Percentiles rank a stretch among this genome's conserved stretches.
These are phyloP conservation scores for Bipolaris gigantea DNA, from an alignment of 2,329 filamentous ascomycete genomes.

Conservation along the genomic window DNA sequence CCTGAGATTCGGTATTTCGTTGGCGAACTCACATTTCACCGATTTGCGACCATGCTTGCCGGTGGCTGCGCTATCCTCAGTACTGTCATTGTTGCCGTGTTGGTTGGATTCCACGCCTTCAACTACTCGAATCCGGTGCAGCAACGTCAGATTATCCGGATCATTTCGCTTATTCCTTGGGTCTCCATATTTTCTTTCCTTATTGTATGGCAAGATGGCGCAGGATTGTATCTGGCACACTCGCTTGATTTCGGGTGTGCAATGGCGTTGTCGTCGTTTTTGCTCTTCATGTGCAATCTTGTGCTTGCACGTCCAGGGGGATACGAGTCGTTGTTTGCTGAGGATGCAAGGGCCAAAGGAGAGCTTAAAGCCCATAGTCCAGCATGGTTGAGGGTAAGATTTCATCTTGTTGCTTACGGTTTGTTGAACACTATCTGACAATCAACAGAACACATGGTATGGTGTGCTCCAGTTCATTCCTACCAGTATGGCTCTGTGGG, in stretches of 20 bases:
- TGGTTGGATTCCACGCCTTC: slow-evolving; percentile 26
- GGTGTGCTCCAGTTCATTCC: slow-evolving; percentile 39
- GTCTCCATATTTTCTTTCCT: slow-evolving; percentile 31
- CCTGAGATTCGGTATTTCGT: slow-evolving; percentile 25
- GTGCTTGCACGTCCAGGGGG: slow-evolving; percentile 30
- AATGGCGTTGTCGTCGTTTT: slow-evolving; percentile 33
- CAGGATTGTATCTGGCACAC: slow-evolving; percentile 24
- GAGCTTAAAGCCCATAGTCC: slow-evolving; percentile 21
- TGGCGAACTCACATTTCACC: slow-evolving; percentile 29
- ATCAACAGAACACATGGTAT: slow-evolving; percentile 33
- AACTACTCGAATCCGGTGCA: slow-evolving; percentile 35
- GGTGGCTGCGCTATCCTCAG: slow-evolving; percentile 26
- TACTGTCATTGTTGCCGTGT: slow-evolving; percentile 14
- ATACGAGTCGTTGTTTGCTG: slow-evolving; percentile 35
- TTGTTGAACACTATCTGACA: not conserved
- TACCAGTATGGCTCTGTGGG: slow-evolving; percentile 32
- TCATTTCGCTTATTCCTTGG: slow-evolving; percentile 31
- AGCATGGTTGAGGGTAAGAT: slow-evolving; percentile 30
- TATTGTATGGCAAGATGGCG: slow-evolving; percentile 21
- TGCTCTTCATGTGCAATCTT: slow-evolving; percentile 39
- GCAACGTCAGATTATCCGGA: slow-evolving; percentile 36
- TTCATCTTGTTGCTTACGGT: not conserved
- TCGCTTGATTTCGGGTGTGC: slow-evolving; percentile 34
- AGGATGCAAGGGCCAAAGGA: slow-evolving; percentile 18
- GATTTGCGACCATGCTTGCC: slow-evolving; percentile 27